Evolutionary conservation across 495 filamentous ascomycete species (phyloP).

Genomic region (Penicillium chermesinum): DNA sequence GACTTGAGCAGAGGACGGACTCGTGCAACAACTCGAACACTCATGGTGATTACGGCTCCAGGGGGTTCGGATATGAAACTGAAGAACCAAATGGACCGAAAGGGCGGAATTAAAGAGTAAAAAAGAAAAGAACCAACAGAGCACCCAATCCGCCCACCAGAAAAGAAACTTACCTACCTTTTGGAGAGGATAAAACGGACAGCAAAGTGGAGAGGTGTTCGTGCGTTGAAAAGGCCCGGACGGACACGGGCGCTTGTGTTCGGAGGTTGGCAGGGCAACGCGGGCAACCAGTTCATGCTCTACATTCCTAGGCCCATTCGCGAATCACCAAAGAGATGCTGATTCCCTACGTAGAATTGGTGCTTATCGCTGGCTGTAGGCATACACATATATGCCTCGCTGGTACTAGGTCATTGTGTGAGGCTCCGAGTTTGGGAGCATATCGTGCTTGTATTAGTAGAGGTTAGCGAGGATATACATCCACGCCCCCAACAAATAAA

Average conservation of each 20-base stretch:
- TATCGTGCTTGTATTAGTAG: too few species aligned
- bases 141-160: neutral
- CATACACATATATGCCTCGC: too few species aligned
- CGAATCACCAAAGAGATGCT: too few species aligned
- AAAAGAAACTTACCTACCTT: constrained; percentile 19
- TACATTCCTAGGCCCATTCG: constrained; percentile 10
- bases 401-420: too few species aligned
- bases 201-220: constrained; percentile 15
- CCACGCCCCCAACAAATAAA: too few species aligned
- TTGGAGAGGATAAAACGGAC: constrained; percentile 14
- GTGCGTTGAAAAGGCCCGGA: constrained; percentile 2
- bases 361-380: neutral
- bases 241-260: neutral
- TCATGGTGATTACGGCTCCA: constrained; percentile 31
- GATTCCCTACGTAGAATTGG: too few species aligned
- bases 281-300: constrained; percentile 1
- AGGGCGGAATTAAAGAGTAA: constrained; percentile 1
- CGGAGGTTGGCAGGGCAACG: constrained; percentile 33
- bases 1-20: constrained; percentile 80
- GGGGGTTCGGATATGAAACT: neutral
- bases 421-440: too few species aligned
- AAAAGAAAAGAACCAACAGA: constrained; percentile 5
- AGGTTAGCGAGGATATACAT: too few species aligned
- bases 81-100: constrained; percentile 8
- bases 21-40: constrained; percentile 80